These are phyloP conservation scores for Chimonanthus praecox DNA, from an alignment of 164 flowering plant species.

Conservation along the genomic window DNA sequence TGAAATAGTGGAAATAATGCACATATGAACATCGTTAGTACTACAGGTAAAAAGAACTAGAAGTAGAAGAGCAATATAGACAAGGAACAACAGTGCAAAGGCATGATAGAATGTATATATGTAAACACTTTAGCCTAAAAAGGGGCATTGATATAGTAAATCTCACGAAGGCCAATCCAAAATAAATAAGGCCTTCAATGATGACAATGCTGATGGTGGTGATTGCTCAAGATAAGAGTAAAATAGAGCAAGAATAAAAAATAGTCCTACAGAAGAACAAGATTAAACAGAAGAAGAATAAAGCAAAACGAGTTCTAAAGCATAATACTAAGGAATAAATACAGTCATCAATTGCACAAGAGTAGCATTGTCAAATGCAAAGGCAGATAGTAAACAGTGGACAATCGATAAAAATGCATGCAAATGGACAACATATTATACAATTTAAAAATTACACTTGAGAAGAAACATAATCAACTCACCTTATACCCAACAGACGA, in stretches of 20 bases:
- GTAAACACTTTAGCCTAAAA: too few relatives aligned
- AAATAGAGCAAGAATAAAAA: too few relatives aligned
- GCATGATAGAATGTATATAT: not conserved
- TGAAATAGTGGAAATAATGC: too few relatives aligned
- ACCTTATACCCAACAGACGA: conserved; percentile 90
- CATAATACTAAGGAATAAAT: not conserved
- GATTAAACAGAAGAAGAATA: not conserved
- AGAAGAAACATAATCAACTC: conserved; percentile 21
- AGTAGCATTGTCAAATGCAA: not conserved
- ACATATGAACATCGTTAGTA: not conserved
- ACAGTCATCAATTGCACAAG: not conserved
- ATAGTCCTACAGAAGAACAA: not conserved
- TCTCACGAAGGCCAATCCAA: not conserved
- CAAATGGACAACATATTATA: not conserved
- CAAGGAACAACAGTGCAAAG: not conserved
- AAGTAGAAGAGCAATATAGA: not conserved
- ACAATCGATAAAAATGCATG: not conserved
- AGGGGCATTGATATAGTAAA: too few relatives aligned
- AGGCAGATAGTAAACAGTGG: not conserved
- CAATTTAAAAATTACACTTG: not conserved
- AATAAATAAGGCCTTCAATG: not conserved
- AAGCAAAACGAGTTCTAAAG: too few relatives aligned
- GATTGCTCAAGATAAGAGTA: not conserved
- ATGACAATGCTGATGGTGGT: not conserved
- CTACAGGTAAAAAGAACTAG: not conserved